Conservation (phyloP, 768 basidiomycete genomes). For the Serendipita sp. region DNA sequence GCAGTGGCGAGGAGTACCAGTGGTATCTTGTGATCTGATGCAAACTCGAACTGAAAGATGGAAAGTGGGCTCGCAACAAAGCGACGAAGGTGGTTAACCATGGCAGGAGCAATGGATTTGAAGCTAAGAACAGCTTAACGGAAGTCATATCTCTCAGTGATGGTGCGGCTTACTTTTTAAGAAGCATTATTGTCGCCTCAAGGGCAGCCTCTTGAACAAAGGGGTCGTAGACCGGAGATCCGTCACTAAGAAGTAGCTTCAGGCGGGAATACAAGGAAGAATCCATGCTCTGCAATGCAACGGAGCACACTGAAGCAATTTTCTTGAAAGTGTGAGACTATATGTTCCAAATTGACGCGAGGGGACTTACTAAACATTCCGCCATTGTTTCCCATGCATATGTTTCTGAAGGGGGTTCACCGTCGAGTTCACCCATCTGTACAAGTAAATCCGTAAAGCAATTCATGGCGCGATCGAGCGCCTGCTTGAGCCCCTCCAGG, state of each 20-base stretch:
- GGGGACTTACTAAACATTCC: slow-evolving; percentile 53
- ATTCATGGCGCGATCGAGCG: slow-evolving; percentile 47
- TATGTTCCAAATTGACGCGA: not conserved
- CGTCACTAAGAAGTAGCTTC: slow-evolving; percentile 58
- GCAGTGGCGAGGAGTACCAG: slow-evolving; percentile 73
- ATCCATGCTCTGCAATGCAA: slow-evolving; percentile 53
- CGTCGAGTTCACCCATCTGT: slow-evolving; percentile 72
- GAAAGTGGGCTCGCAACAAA: slow-evolving; percentile 79
- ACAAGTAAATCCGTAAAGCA: slow-evolving; percentile 61
- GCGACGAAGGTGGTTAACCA: slow-evolving; percentile 65
- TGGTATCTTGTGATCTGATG: slow-evolving; percentile 52
- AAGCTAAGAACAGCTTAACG: slow-evolving; percentile 34
- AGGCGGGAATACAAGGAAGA: slow-evolving; percentile 51
- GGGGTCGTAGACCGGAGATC: slow-evolving; percentile 66
- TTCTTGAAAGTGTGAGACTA: slow-evolving; percentile 35
- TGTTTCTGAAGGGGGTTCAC: slow-evolving; percentile 64
- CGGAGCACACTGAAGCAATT: slow-evolving; percentile 67
- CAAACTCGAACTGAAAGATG: slow-evolving; percentile 77
- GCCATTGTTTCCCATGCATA: slow-evolving; percentile 90
- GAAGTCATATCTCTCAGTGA: not conserved
- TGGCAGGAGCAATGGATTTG: slow-evolving; percentile 53
- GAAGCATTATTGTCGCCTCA: slow-evolving; percentile 68
- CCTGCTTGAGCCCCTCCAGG: slow-evolving; percentile 27
- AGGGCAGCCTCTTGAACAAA: slow-evolving; percentile 81
- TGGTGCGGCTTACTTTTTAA: slow-evolving; percentile 44